Percentiles rank a stretch among this genome's conserved stretches.
Evolutionary conservation across 108 stramenopile genomes (phyloP).

Genomic region (Skeletonema grethae): DNA sequence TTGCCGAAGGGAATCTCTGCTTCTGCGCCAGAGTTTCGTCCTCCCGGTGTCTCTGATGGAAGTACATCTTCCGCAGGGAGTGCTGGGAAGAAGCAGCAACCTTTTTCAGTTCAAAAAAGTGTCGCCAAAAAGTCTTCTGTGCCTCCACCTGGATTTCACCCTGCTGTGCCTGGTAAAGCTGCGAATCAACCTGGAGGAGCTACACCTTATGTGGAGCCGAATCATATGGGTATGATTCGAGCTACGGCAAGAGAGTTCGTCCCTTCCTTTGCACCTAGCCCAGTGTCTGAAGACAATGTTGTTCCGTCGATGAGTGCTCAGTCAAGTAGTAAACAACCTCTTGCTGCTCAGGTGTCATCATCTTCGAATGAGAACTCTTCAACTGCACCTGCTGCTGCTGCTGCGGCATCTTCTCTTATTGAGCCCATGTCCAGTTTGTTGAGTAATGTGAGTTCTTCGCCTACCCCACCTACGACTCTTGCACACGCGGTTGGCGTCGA

Average conservation of each 20-base stretch:
- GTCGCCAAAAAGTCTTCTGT: slow-evolving; percentile 27
- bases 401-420: not conserved
- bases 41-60: not conserved
- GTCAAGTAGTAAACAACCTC: slow-evolving; percentile 14
- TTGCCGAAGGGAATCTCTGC: not conserved
- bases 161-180: slow-evolving; percentile 7
- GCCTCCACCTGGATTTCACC: slow-evolving; percentile 58
- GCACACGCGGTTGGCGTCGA: slow-evolving; percentile 7
- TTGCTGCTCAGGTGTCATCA: not conserved
- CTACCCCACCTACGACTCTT: slow-evolving; percentile 1
- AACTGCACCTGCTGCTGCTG: not conserved
- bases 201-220: slow-evolving; percentile 13
- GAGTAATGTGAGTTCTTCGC: slow-evolving; percentile 1
- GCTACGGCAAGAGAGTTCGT: slow-evolving; percentile 81
- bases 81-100: not conserved
- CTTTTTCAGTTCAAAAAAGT: slow-evolving; percentile 5
- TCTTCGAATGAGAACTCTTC: slow-evolving; percentile 16
- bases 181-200: slow-evolving; percentile 7
- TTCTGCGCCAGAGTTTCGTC: slow-evolving; percentile 1
- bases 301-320: slow-evolving; percentile 43
- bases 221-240: slow-evolving; percentile 68
- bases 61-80: slow-evolving; percentile 15
- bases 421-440: slow-evolving; percentile 39
- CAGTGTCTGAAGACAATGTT: slow-evolving; percentile 1
- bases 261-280: slow-evolving; percentile 40